Evolutionary conservation across 2,329 filamentous ascomycete genomes (phyloP), one percentile per base, ranked within the genome.

Genomic region (Exophiala sideris): DNA sequence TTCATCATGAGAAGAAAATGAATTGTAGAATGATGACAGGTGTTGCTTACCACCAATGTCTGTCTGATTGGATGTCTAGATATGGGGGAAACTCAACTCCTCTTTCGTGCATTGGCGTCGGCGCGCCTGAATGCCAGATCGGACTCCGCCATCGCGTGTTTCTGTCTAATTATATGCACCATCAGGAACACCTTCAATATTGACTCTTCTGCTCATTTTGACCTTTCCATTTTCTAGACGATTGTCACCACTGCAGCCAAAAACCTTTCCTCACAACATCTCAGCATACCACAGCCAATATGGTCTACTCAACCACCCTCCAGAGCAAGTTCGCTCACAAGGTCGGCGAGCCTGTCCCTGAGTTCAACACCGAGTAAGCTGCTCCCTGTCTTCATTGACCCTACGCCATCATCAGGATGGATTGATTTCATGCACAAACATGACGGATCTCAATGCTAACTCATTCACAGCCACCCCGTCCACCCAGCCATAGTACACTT

Each of bases 271-370:
- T n/a, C n/a, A n/a, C n/a, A n/a, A n/a, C n/a, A n/a, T n/a, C n/a
- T n/a, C n/a, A n/a, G n/a, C n/a, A n/a, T n/a, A n/a, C n/a, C 35
- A 42, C 14, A 40, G 40, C 21, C 57, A 52, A 40, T 9, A 64
- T 64, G 62, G 56, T 39, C 21, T 62, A 61, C 53, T 33, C 46
- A 21, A 62, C 58, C 11, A 53, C 58, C n/a, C 45, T 64, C 12
- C 62, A 64, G 54, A 50, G 56, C 58, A 62, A 64, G 44, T 62
- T 64, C 47, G 57, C 58, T 42, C 54, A 58, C 54, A 64, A 62
- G 46, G 62, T 62, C 21, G 50, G 50, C 50, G 62, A 64, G 35
- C 62, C 62, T 14, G 53, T 62, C 8, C 62, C 62, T 29, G 62
- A 61, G 38, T 64, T 64, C 60, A 58, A 64, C 53, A 48, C 58